A percentile compares a stretch with the other conserved stretches of the same genome.
These are phyloP conservation scores for Stevia rebaudiana DNA, from an alignment of 140 eudicot genomes.

Conservation along the genomic window DNA sequence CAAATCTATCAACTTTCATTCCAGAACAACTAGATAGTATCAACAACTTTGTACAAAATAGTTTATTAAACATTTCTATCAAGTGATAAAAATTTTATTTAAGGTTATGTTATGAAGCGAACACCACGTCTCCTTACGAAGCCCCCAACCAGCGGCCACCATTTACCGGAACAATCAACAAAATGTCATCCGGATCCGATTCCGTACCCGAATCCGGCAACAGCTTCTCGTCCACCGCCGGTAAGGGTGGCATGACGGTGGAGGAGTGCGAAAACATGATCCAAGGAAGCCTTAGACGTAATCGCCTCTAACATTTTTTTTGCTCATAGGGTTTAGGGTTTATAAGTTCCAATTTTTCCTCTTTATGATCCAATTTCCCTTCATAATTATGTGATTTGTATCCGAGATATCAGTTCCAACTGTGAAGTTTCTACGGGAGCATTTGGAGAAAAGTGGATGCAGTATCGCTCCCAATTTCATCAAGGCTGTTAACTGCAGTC, in stretches of 20 bases:
- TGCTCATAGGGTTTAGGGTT: conserved; percentile 30
- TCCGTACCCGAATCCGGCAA: conserved; percentile 17
- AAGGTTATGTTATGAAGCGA: neutral
- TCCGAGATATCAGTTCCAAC: conserved; percentile 47
- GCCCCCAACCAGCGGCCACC: neutral
- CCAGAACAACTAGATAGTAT: too few relatives aligned
- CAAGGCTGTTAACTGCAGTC: conserved; percentile 49
- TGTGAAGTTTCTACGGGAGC: conserved; percentile 75
- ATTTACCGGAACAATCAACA: conserved; percentile 7
- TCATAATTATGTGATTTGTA: neutral
- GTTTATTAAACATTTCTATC: too few relatives aligned
- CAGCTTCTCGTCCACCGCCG: conserved; percentile 28
- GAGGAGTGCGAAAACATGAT: conserved; percentile 57
- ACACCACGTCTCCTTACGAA: conserved; percentile 1
- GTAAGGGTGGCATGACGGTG: conserved; percentile 34
- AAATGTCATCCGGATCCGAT: conserved; percentile 25
- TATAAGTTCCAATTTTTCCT: neutral
- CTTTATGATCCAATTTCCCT: neutral
- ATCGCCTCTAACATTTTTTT: neutral
- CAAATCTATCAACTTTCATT: too few relatives aligned
- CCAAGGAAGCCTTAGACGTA: conserved; percentile 52
- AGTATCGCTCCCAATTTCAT: conserved; percentile 50
- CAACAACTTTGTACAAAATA: too few relatives aligned
- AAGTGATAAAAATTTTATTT: too few relatives aligned
- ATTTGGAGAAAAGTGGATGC: conserved; percentile 82